A percentile compares a stretch with the other conserved stretches of the same genome.
Evolutionary conservation across 148 eudicot genomes (phyloP).

Genomic region (Rhododendron mucronatum): DNA sequence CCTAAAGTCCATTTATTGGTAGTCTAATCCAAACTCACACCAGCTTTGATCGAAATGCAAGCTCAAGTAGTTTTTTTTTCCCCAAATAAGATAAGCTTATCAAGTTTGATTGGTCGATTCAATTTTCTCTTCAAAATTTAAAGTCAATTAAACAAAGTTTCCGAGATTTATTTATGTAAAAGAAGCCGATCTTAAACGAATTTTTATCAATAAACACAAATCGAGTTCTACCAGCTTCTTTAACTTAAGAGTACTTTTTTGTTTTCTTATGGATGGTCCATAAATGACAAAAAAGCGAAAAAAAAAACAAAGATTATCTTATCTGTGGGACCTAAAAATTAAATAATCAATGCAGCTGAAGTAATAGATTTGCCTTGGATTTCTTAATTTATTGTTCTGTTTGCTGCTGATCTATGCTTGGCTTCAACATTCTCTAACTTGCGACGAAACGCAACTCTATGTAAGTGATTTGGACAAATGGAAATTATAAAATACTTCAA

Average conservation of each 20-base stretch:
- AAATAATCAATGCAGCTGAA: not conserved
- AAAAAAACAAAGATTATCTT: not conserved
- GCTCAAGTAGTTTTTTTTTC: too few species aligned
- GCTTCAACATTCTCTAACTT: not conserved
- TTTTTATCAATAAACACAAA: not conserved
- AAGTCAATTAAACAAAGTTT: not conserved
- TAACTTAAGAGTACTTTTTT: not conserved
- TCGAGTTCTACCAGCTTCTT: not conserved
- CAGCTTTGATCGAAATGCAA: too few species aligned
- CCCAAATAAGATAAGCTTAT: not conserved
- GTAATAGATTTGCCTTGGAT: not conserved
- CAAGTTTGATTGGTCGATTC: not conserved
- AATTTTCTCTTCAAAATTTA: not conserved
- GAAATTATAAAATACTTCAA: not conserved
- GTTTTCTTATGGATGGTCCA: not conserved
- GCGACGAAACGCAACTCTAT: not conserved
- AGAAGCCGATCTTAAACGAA: not conserved
- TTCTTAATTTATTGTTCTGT: not conserved
- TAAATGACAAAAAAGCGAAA: not conserved
- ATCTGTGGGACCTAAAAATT: not conserved
- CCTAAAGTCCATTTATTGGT: too few species aligned
- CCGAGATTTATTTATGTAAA: not conserved
- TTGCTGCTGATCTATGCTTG: not conserved
- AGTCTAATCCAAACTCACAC: too few species aligned
- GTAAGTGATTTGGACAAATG: not conserved